Evolutionary conservation across 768 basidiomycete genomes (phyloP).

Genomic region (Coprinellus micaceus): DNA sequence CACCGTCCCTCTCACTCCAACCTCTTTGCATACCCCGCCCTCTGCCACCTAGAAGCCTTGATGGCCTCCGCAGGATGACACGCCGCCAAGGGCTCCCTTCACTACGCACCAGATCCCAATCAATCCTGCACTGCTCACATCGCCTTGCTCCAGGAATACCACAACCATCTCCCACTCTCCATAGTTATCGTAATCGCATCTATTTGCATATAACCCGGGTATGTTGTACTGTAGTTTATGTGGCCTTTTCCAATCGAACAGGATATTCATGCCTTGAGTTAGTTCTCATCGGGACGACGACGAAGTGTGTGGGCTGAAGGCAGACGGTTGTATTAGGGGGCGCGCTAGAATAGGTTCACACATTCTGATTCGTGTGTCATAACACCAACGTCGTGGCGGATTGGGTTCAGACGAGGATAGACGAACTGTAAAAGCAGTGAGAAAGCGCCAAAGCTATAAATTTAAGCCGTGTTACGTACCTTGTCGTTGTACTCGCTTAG

Average conservation of each 20-base stretch:
- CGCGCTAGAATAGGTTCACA: conserved; percentile 50
- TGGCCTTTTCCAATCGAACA: no score
- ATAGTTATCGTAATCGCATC: background rate
- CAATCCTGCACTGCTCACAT: background rate
- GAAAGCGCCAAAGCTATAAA: background rate
- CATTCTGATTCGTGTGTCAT: conserved; percentile 87
- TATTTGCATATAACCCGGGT: background rate
- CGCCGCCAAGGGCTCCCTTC: no score
- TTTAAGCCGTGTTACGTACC: no score
- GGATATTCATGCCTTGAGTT: no score
- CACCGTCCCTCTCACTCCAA: background rate
- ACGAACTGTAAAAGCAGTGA: conserved; percentile 56
- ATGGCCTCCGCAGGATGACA: no score
- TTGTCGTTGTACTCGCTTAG: conserved; percentile 81
- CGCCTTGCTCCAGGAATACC: no score
- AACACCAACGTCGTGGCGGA: conserved; percentile 73
- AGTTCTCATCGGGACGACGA: background rate
- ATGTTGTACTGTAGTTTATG: background rate
- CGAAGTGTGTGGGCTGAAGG: background rate
- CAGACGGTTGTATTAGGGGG: background rate
- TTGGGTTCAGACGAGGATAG: conserved; percentile 72
- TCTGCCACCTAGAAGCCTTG: no score
- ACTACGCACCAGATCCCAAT: background rate
- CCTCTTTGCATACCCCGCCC: no score
- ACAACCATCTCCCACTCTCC: no score